These are phyloP conservation scores for Millerago galiae DNA, from an alignment of 805 yeast genomes.

Conservation along the genomic window DNA sequence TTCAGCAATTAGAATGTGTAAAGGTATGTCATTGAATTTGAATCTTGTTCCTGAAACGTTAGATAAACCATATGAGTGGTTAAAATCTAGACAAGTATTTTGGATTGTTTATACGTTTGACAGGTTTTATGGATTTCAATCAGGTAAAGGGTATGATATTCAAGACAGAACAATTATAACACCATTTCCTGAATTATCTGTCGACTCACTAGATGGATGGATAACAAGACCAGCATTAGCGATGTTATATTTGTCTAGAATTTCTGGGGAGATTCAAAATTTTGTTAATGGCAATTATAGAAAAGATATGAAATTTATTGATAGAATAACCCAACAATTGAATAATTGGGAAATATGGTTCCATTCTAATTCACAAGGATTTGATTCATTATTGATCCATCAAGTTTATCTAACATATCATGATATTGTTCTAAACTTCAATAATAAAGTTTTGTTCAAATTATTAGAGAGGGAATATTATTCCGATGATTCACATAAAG, in stretches of 20 bases:
- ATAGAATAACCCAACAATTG: conserved; percentile 12
- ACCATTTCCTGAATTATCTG: conserved; percentile 20
- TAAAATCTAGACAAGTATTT: conserved; percentile 46
- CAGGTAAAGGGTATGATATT: conserved; percentile 38
- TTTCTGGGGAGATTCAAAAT: conserved; percentile 32
- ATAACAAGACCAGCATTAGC: conserved; percentile 39
- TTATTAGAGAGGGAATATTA: conserved; percentile 12
- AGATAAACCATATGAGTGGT: conserved; percentile 28
- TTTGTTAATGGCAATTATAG: conserved; percentile 6
- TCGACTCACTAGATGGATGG: conserved; percentile 35
- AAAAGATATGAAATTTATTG: conserved; percentile 19
- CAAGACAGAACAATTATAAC: conserved; percentile 32
- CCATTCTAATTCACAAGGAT: conserved; percentile 8
- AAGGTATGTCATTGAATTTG: conserved; percentile 38
- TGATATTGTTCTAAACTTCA: conserved; percentile 14
- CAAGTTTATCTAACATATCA: conserved; percentile 20
- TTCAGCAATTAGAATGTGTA: conserved; percentile 35
- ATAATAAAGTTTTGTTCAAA: conserved; percentile 14
- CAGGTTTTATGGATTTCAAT: conserved; percentile 44
- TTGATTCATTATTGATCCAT: conserved; percentile 13
- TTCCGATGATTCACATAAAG: conserved; percentile 17
- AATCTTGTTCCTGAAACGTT: conserved; percentile 23
- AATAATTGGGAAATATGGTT: conserved; percentile 17
- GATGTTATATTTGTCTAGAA: conserved; percentile 36
- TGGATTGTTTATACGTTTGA: conserved; percentile 53